Conservation (phyloP, 768 basidiomycete genomes). For the Agrocybe pediades region DNA sequence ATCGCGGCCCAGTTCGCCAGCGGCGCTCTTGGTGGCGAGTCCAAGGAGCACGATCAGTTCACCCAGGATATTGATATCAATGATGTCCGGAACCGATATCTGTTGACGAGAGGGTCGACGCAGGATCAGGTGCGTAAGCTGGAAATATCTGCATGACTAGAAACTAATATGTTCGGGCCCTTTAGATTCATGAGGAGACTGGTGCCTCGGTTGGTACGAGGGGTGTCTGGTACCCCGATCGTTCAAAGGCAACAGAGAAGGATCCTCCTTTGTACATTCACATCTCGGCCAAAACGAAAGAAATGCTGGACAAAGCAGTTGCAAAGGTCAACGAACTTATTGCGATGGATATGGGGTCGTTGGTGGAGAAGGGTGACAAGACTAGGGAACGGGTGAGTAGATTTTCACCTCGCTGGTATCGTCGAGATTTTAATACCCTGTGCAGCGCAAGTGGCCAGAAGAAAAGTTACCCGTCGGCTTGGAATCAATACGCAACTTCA, state of each 20-base stretch:
- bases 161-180: not conserved
- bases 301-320: slow-evolving; percentile 65
- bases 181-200: slow-evolving; percentile 87
- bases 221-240: slow-evolving; percentile 96
- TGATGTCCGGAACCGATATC: slow-evolving; percentile 91
- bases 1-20: slow-evolving; percentile 85
- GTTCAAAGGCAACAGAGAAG: slow-evolving; percentile 85
- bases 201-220: slow-evolving; percentile 92
- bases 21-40: slow-evolving; percentile 41
- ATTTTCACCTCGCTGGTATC: not conserved
- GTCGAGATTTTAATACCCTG: not conserved
- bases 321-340: slow-evolving; percentile 77
- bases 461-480: slow-evolving; percentile 90
- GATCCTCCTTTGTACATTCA: slow-evolving; percentile 95
- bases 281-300: slow-evolving; percentile 75
- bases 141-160: not conserved
- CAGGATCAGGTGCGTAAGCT: slow-evolving; percentile 74
- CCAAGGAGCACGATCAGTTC: slow-evolving; percentile 79
- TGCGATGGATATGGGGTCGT: slow-evolving; percentile 71
- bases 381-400: slow-evolving; percentile 62
- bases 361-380: slow-evolving; percentile 77
- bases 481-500: slow-evolving; percentile 94
- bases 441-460: slow-evolving; percentile 95
- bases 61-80: slow-evolving; percentile 96
- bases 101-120: slow-evolving; percentile 91